Percentiles rank a stretch among this genome's conserved stretches.
Evolutionary conservation across 495 filamentous ascomycete species (phyloP).

Genomic region (Glarea lozoyensis): DNA sequence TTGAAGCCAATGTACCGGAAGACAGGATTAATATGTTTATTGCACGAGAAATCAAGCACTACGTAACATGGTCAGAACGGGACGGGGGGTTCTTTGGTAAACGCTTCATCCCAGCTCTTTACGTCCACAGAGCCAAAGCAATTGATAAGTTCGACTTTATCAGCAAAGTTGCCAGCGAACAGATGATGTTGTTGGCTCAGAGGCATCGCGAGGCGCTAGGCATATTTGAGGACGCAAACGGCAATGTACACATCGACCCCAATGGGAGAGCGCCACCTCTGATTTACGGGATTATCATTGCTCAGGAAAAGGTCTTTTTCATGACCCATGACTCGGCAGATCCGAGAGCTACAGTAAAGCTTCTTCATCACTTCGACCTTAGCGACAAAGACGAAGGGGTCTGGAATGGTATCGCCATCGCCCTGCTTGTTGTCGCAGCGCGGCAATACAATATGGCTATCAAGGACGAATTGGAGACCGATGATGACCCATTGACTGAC

Average conservation of each 20-base stretch:
- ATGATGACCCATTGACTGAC: slow-evolving; percentile 1
- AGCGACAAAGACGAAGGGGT: slow-evolving; percentile 26
- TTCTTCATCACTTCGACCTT: slow-evolving; percentile 27
- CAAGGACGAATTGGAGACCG: slow-evolving; percentile 14
- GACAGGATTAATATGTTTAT: slow-evolving; percentile 15
- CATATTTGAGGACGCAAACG: not conserved
- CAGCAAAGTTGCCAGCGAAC: slow-evolving; percentile 5
- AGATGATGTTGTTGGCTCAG: slow-evolving; percentile 18
- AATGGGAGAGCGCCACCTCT: slow-evolving; percentile 17
- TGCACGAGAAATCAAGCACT: slow-evolving; percentile 9
- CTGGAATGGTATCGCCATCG: slow-evolving; percentile 29
- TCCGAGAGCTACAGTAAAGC: slow-evolving; percentile 19
- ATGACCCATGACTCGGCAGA: slow-evolving; percentile 24
- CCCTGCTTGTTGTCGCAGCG: slow-evolving; percentile 15
- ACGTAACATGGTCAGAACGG: slow-evolving; percentile 21
- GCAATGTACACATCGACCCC: slow-evolving; percentile 5
- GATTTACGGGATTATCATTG: slow-evolving; percentile 30
- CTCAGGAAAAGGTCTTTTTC: slow-evolving; percentile 23
- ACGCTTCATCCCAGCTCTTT: slow-evolving; percentile 16
- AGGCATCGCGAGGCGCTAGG: slow-evolving; percentile 13
- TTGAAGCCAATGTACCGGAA: not conserved
- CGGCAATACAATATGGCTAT: slow-evolving; percentile 19
- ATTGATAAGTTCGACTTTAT: slow-evolving; percentile 4
- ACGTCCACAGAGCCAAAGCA: slow-evolving; percentile 6
- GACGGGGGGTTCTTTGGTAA: slow-evolving; percentile 16